Base-by-base conservation (phyloP, 2,329 filamentous ascomycete species). In the Acephala macrosclerotiorum region DNA sequence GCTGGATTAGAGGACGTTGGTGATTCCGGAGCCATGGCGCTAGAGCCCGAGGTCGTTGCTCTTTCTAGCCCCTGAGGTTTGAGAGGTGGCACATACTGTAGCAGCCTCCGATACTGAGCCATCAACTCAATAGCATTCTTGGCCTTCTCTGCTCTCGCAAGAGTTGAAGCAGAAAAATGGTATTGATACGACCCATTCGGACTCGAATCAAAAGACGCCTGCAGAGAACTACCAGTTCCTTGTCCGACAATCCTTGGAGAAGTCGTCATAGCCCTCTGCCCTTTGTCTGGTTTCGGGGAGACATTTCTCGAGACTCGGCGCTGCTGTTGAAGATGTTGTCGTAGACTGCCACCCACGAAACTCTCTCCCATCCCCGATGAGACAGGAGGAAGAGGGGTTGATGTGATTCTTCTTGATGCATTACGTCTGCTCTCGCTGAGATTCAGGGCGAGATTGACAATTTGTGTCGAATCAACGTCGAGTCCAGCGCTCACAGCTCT, bases 361-460 rank as follows among this genome's bases (percentile, higher is more conserved):
- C 78, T 83, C 74, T 72, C 72, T 76, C 87, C 80, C 80, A 85
- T 18, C 73, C 73, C 33, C 77, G 64, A 42, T 6, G 68, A 47
- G 20, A 75, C 60, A 79, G 78, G 68, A 3, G 87, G 83, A 2
- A 87, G 74, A 3, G 86, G 85, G 4, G 82, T 72, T 25, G 73
- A 77, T 42, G 78, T 84, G 77, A 76, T 88, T 78, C 81, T 85
- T 78, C 82, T 86, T 77, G 80, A 87, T 67, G 83, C 91, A 79
- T 84, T 84, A 75, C 88, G 87, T 70, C 89, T 87, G 74, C 90
- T 92, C 78, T 97, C 93, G 80, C 92, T 97, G 58, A 98, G 80
- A 70, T 91, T 96, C 72, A 98, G 80, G 1, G 95, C 95, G 86
- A 98, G 92, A 74, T 94, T 94, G 49, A 98, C 93, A 69, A 98